Conservation (phyloP, 2,329 filamentous ascomycete genomes). For the Neonectria ditissima region DNA sequence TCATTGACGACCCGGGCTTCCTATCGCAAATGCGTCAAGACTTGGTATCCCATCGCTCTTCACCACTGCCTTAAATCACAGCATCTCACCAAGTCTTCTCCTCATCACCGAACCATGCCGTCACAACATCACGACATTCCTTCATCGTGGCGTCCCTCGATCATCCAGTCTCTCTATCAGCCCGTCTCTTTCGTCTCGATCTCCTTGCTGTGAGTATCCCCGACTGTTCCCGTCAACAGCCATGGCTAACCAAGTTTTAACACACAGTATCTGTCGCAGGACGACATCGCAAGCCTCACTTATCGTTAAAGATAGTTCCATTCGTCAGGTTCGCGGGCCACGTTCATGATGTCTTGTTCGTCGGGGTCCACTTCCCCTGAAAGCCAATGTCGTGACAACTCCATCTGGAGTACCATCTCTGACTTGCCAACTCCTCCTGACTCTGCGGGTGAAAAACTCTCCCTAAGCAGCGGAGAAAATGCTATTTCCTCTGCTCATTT, state of each 20-base stretch:
- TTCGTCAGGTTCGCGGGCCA: background rate
- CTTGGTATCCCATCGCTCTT: background rate
- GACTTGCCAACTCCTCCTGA: slow-evolving; percentile 37
- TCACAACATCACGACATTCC: background rate
- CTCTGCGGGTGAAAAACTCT: slow-evolving; percentile 32
- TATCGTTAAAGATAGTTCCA: too few species aligned
- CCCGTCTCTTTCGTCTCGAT: background rate
- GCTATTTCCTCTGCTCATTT: slow-evolving; percentile 1
- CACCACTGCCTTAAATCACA: background rate
- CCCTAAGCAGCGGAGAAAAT: slow-evolving; percentile 7
- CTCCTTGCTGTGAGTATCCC: background rate
- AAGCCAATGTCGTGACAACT: background rate
- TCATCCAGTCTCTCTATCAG: background rate
- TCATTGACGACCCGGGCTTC: background rate
- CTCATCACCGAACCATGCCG: background rate
- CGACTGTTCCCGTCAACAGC: background rate
- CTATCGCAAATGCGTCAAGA: background rate
- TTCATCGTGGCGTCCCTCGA: background rate
- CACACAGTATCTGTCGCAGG: background rate
- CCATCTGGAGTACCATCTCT: slow-evolving; percentile 12
- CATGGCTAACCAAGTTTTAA: background rate
- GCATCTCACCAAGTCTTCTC: background rate
- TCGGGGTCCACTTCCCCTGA: background rate
- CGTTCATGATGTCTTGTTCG: background rate
- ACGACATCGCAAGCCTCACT: background rate